Conservation (phyloP, 805 yeast genomes). For the Pichia exigua region DNA sequence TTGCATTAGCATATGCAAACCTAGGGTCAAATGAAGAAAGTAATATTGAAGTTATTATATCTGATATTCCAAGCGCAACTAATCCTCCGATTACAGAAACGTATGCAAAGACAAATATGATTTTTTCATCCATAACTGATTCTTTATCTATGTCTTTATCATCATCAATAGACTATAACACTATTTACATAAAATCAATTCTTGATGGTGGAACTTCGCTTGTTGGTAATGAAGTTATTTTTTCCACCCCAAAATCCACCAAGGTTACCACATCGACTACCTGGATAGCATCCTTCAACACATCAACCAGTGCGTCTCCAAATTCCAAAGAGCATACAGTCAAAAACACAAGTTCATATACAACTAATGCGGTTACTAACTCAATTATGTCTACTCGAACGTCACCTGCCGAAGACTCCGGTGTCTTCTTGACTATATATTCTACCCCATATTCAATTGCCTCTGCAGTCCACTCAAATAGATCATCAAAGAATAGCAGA, state of each 20-base stretch:
- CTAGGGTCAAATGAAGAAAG: conserved; percentile 18
- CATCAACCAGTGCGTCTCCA: too few species aligned
- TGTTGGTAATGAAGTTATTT: not conserved
- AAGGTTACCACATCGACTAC: not conserved
- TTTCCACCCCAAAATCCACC: not conserved
- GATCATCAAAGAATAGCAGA: not conserved
- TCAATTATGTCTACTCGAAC: not conserved
- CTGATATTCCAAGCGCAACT: conserved; percentile 25
- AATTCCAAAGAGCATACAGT: too few species aligned
- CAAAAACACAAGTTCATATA: too few species aligned
- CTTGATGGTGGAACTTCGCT: not conserved
- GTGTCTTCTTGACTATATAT: not conserved
- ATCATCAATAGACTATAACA: not conserved
- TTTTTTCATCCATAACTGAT: not conserved
- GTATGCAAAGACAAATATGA: conserved; percentile 6
- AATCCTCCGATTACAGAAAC: conserved; percentile 3
- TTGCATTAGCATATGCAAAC: conserved; percentile 41
- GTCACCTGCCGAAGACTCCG: not conserved
- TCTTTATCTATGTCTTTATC: not conserved
- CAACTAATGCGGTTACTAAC: too few species aligned
- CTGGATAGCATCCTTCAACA: not conserved
- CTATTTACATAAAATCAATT: not conserved
- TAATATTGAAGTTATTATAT: conserved; percentile 31
- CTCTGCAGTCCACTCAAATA: not conserved
- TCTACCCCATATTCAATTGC: not conserved